Evolutionary conservation across 2,329 filamentous ascomycete species (phyloP).

Genomic region (Fusarium veterinarium): DNA sequence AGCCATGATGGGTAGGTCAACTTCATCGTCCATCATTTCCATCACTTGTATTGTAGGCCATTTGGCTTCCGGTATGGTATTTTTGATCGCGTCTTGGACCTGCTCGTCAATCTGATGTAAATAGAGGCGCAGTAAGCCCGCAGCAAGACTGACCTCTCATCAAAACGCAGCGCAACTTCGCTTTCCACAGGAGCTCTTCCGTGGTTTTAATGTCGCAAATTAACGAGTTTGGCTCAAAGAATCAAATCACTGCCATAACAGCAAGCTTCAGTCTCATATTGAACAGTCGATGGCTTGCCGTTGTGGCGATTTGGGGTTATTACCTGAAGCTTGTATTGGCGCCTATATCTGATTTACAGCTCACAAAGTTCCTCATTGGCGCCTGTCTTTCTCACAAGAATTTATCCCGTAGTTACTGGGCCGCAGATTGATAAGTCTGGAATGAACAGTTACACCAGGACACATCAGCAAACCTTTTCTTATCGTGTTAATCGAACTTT

Average conservation of each 20-base stretch:
- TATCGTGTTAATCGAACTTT: too few relatives aligned
- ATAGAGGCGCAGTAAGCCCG: background rate
- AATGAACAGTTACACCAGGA: too few relatives aligned
- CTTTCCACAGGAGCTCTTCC: background rate
- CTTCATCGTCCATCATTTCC: background rate
- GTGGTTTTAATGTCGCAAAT: background rate
- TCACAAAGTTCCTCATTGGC: too few relatives aligned
- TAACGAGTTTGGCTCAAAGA: background rate
- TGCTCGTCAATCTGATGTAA: background rate
- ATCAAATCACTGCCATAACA: background rate
- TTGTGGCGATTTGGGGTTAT: background rate
- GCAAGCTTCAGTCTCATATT: background rate
- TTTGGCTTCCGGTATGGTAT: fast-evolving
- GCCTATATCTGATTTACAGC: too few relatives aligned
- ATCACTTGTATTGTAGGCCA: background rate
- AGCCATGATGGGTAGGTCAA: background rate
- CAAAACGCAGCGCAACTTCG: too few relatives aligned
- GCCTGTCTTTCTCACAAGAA: too few relatives aligned
- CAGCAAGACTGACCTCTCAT: background rate
- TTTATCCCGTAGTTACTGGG: too few relatives aligned
- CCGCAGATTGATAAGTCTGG: too few relatives aligned
- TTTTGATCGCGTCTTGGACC: background rate
- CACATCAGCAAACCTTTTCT: too few relatives aligned
- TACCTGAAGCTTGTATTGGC: too few relatives aligned
- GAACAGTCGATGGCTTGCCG: background rate